Conservation (phyloP, 2,329 filamentous ascomycete species). For the Pestalotiopsis sp. region DNA sequence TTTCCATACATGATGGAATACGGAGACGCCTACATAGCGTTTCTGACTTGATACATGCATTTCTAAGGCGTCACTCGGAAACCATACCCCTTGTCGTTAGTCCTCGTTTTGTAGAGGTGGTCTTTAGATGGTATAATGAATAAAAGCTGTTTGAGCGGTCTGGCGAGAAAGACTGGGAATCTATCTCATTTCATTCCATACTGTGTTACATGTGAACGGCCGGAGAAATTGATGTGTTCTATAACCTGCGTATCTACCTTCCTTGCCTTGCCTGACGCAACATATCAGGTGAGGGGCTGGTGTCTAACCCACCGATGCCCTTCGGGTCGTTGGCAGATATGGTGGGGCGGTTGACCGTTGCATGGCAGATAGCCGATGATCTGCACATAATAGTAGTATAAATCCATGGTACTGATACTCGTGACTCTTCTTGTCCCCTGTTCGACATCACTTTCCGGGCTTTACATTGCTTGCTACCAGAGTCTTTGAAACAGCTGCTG, state of each 20-base stretch:
- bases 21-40: background rate
- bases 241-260: background rate
- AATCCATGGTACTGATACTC: background rate
- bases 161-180: background rate
- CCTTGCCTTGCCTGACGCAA: background rate
- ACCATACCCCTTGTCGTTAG: constrained; percentile 4
- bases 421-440: too few relatives aligned
- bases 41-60: constrained; percentile 7
- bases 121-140: constrained; percentile 1
- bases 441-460: too few relatives aligned
- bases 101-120: background rate
- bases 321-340: background rate
- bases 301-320: background rate
- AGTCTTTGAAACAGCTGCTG: background rate
- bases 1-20: constrained; percentile 1
- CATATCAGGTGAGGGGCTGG: background rate
- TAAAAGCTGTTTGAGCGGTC: background rate
- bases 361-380: background rate
- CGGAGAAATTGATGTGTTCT: too few relatives aligned
- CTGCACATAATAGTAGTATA: background rate
- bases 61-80: constrained; percentile 3
- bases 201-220: background rate
- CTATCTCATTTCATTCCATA: background rate
- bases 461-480: background rate
- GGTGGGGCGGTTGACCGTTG: background rate